phyloP scores from a whole-genome alignment of 2,329 filamentous ascomycete species.

The Ascochyta lentis region DNA sequence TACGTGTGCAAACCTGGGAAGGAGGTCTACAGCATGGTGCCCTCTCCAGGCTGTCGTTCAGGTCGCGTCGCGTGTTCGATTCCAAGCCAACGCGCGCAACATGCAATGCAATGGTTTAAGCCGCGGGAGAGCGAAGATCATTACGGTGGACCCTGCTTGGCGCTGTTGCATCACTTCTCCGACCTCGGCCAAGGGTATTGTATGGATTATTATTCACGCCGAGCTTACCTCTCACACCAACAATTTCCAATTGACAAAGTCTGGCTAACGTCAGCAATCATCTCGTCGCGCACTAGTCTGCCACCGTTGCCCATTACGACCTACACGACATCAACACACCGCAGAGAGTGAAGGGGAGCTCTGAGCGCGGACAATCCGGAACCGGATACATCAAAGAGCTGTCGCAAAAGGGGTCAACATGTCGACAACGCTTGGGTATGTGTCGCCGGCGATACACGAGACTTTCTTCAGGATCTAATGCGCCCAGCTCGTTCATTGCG shows the following conservation, averaged over 20 bases:
- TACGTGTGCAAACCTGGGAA: not conserved
- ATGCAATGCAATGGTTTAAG: conserved; percentile 3
- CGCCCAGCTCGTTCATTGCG: conserved; percentile 82
- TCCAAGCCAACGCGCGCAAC: conserved; percentile 7
- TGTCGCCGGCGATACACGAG: not conserved
- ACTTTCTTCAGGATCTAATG: not conserved
- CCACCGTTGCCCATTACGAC: not conserved
- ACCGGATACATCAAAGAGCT: not conserved
- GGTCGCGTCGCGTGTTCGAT: conserved; percentile 12
- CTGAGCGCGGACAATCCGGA: conserved; percentile 7
- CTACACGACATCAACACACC: not conserved
- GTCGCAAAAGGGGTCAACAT: conserved; percentile 39
- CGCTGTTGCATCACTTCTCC: conserved; percentile 15
- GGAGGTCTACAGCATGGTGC: conserved; percentile 3
- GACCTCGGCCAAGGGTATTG: conserved; percentile 16
- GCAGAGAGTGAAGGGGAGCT: not conserved
- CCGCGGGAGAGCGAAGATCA: conserved; percentile 16
- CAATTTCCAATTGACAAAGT: conserved; percentile 4
- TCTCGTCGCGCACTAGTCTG: not conserved
- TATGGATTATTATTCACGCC: conserved; percentile 14
- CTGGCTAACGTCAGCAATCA: not conserved
- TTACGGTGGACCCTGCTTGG: conserved; percentile 11
- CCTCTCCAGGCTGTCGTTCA: not conserved
- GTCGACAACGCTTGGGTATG: conserved; percentile 58
- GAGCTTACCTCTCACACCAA: not conserved